Base-by-base conservation (phyloP, 75 land plant genomes). In the Sequoiadendron giganteum region DNA sequence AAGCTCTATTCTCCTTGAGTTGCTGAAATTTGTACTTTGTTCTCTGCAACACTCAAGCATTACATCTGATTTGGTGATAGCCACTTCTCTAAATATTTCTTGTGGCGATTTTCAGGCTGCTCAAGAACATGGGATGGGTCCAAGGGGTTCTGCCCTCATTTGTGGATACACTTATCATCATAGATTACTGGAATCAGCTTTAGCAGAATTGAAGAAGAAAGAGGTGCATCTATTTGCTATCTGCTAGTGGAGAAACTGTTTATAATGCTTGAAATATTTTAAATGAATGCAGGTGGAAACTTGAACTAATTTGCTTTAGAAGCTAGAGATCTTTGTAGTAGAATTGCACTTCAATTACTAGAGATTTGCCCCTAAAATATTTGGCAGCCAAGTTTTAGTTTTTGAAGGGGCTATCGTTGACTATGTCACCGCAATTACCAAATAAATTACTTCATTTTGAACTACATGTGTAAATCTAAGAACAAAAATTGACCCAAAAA, bases 141-240 rank as follows among this genome's bases (percentile, higher is more conserved):
- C 97, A 38, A 92, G 97, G 86, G 99, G 99, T 52, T 97, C 99
- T 88, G 95, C 99, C 85, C 88, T 98, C 49, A 93, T 97, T 28
- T 98, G 99, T 90, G 99, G 99, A 5, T 98, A 98, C 85, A 98
- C 99, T 45, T 88, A 89, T 87, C 89, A 94, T 85, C 99, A 98
- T 77, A 89, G 95, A 83, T 58, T 86, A 56, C 93, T 98, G 47
- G 99, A 98, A 88, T 92, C 95, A 21, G 87, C 94, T 25, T 88
- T 98, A 76, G 99, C 99, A 80, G 95, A 89, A 5, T 89, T 98
- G 88, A 98, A 98, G 92, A 94, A 93, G 88, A 96, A 97, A 88
- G 99, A 98, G 99, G 99, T 98, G 85, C 76, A 45, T 39, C 7
- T 77, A 72, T 89, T 30, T 68, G 14, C 73, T 39, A 32, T 38